Evolutionary conservation across 2,329 filamentous ascomycete species (phyloP), one percentile per base, ranked within the genome.

Genomic region (Fusarium musae): DNA sequence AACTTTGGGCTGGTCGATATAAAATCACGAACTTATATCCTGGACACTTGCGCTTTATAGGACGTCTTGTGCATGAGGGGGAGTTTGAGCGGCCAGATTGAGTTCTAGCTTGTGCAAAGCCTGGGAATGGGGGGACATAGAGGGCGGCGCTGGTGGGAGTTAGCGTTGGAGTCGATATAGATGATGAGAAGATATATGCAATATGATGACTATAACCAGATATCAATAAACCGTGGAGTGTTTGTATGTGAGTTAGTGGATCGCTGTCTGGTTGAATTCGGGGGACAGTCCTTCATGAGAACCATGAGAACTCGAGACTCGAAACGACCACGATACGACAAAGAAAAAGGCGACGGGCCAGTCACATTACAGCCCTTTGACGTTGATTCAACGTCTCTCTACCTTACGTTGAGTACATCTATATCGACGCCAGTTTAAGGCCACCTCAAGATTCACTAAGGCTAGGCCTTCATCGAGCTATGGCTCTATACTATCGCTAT

Each of bases 1-100:
- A 77, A 76, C 44, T 56, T 60, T 40, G 60, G 61, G 71, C 42
- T 67, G 66, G 44, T 67, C 63, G 58, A 77, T 73, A 71, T 62
- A 63, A 69, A 53, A 72, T 50, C 49, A 74, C 43, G 60, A 74
- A 69, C 56, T 59, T 69, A 58, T 65, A 69, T 66, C 63, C 60
- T 46, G 63, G 53, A 61, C 57, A 52, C 46, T 50, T 36, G 49
- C 52, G 57, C 42, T 68, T 49, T 36, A 42, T 28, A 36, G 17
- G 30, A 32, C 10, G 36, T 32, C 40, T 32, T 37, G 52, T 69
- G 52, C 36, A 57, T 30, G 63, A 46, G 59, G 46, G 58, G 23
- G 32, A 23, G 21, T 17, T 50, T 44, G 42, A 63, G 17, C 21
- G 17, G 42, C 21, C 15, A 60, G 36, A 49, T 62, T 49, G 46